These are phyloP conservation scores for Cardamine resedifolia DNA, from an alignment of 345 rosid genomes.

Conservation along the genomic window DNA sequence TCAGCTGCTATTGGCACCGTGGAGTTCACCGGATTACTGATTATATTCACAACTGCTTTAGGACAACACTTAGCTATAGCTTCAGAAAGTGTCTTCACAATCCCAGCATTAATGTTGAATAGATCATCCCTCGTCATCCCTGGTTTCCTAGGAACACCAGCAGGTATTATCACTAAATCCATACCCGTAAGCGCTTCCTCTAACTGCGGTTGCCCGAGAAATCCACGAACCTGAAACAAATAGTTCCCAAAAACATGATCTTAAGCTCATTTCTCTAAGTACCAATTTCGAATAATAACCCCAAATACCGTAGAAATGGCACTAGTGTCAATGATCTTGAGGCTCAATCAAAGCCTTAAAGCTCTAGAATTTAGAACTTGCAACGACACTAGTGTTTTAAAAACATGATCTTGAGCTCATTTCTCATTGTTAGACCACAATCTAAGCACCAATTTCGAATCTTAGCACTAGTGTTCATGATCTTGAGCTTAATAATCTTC, in stretches of 20 bases:
- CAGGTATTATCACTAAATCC: conserved; percentile 92
- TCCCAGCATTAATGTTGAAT: conserved; percentile 96
- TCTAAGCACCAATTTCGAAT: neutral
- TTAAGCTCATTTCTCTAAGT: neutral
- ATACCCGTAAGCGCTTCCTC: conserved; percentile 88
- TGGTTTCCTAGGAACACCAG: conserved; percentile 96
- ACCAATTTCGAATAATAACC: too few relatives aligned
- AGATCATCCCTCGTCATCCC: conserved; percentile 99
- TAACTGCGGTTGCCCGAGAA: conserved; percentile 83
- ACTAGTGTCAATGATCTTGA: too few relatives aligned
- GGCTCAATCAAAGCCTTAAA: too few relatives aligned
- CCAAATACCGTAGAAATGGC: too few relatives aligned
- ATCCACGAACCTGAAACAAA: conserved; percentile 71
- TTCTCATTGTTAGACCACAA: neutral
- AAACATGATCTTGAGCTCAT: neutral
- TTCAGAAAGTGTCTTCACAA: conserved; percentile 82
- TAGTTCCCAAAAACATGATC: neutral
- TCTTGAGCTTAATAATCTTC: neutral
- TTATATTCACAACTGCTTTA: conserved; percentile 74
- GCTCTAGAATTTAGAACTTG: too few relatives aligned
- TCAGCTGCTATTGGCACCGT: conserved; percentile 95
- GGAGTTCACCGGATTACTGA: conserved; percentile 95
- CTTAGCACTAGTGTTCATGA: neutral
- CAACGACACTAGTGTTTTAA: too few relatives aligned
- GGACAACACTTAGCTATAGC: conserved; percentile 88